phyloP scores from a whole-genome alignment of 129 eudicot genomes.

The Saposhnikovia divaricata region DNA sequence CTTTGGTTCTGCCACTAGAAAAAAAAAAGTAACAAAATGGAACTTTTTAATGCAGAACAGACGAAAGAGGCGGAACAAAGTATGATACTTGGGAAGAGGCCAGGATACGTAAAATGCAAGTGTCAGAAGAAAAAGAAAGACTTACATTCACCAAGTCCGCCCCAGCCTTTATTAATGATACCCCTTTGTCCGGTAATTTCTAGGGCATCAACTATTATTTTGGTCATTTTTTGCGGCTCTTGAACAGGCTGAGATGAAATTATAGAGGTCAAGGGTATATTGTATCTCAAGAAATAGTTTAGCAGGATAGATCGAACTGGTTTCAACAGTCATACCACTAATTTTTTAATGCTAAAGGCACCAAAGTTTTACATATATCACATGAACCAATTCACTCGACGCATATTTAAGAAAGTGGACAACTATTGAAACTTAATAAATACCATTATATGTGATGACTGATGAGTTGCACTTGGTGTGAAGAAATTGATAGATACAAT shows the following conservation, averaged over 20 bases:
- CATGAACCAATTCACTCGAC: not conserved
- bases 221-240: conserved; percentile 90
- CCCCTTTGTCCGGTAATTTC: conserved; percentile 89
- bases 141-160: conserved; percentile 96
- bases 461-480: not conserved
- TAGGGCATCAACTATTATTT: conserved; percentile 83
- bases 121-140: conserved; percentile 17
- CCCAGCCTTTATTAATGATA: conserved; percentile 98
- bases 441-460: not conserved
- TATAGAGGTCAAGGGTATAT: not conserved
- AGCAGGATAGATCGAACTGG: not conserved
- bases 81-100: not conserved
- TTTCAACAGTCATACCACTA: not conserved
- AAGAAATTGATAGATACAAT: not conserved
- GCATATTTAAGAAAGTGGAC: not conserved
- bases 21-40: conserved; percentile 8
- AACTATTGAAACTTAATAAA: not conserved
- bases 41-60: not conserved
- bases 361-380: not conserved
- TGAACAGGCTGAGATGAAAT: conserved; percentile 74
- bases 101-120: conserved; percentile 2
- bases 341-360: not conserved
- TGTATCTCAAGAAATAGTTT: conserved; percentile 4
- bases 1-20: conserved; percentile 85
- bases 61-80: not conserved